Evolutionary conservation across 306 rosid genomes (phyloP), one percentile per base, ranked within the genome.

Genomic region (Prunus campanulata): DNA sequence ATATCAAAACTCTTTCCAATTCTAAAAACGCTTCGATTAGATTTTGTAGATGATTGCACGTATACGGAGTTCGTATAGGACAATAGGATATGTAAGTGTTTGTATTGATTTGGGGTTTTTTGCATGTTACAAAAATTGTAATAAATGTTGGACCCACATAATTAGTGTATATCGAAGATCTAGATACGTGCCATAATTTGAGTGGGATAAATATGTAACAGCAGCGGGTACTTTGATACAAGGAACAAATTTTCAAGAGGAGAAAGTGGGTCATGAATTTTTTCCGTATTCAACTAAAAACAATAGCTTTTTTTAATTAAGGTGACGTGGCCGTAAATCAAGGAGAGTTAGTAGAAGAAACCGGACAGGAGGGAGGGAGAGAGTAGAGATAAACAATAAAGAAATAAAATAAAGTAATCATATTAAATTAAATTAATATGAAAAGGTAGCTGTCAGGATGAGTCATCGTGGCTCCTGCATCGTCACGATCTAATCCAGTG

Each of bases 401-500:
- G 57, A 46, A 30, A 1, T 3, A 46, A 22, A 30, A 52, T 20
- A 47, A 25, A n/a, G 42, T 5, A 83, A 51, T 80, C 82, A 77
- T 56, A 25, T 46, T 11, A 82, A 82, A 78, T 81, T 87, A 86
- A 56, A 39, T 39, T 48, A 10, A 12, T 11, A 62, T 15, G 16
- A 5, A 80, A 85, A 83, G 82, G 81, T 85, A 12, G 91, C 52
- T 83, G 87, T 85, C 82, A 70, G 56, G 81, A 84, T 86, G 97
- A 91, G 90, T 89, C 97, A 88, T 80, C 66, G 59, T 20, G 76
- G 63, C 64, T 47, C 42, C 66, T 51, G 86, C 88, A 67, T 74
- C 60, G 89, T 88, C 90, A 79, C 72, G 73, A 84, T 73, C 79
- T 76, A 46, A 79, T 77, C 91, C 93, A 90, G 80, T 86, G 63